phyloP scores from a whole-genome alignment of 106 monocot genomes.

The Acorus gramineus region DNA sequence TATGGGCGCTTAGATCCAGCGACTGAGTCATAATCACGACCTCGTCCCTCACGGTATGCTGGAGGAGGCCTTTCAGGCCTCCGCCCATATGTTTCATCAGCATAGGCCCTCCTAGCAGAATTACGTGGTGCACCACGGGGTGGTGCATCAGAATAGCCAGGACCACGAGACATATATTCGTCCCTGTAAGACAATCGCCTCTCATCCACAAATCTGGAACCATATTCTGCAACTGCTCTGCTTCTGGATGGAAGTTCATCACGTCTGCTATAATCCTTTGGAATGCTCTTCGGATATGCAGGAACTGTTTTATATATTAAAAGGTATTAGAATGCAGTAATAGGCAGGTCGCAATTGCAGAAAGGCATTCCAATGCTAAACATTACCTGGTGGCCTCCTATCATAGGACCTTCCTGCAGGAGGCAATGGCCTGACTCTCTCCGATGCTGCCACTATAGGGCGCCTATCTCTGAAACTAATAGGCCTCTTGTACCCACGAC shows the following conservation, averaged over 20 bases:
- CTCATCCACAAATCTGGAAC: conserved; percentile 36
- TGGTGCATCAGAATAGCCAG: conserved; percentile 49
- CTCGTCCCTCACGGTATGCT: conserved; percentile 46
- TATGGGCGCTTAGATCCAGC: conserved; percentile 75
- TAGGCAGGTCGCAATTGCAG: too few relatives aligned
- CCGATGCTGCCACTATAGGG: conserved; percentile 28
- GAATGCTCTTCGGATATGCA: conserved; percentile 46
- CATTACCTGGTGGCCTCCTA: conserved; percentile 49
- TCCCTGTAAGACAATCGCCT: conserved; percentile 57
- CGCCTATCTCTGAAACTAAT: conserved; percentile 45
- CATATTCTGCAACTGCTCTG: conserved; percentile 53
- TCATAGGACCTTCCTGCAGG: conserved; percentile 67
- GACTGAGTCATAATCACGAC: conserved; percentile 75
- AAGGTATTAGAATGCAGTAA: neutral
- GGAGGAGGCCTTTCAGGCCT: conserved; percentile 51
- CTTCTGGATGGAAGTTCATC: conserved; percentile 42
- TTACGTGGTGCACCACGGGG: conserved; percentile 41
- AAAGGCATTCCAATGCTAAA: too few relatives aligned
- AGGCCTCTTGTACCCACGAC: conserved; percentile 35
- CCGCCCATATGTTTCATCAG: conserved; percentile 67
- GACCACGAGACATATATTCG: conserved; percentile 54
- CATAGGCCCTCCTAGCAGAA: conserved; percentile 44
- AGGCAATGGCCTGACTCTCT: conserved; percentile 54
- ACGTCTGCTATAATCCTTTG: conserved; percentile 53
- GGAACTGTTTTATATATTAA: conserved; percentile 21